Evolutionary conservation across 257 asterid genomes (phyloP).

Genomic region (Solanum dulcamara): DNA sequence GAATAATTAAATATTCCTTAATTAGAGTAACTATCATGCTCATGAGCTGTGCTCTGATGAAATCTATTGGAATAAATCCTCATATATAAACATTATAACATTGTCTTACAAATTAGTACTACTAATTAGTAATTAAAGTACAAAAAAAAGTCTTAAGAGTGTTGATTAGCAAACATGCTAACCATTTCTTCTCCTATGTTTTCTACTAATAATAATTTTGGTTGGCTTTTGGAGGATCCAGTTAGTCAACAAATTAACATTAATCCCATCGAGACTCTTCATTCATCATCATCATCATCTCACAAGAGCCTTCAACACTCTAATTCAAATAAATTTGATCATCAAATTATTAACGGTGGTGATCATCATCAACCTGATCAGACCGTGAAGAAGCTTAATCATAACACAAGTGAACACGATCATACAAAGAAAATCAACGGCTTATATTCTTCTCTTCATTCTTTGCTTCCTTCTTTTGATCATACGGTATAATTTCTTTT

Average conservation of each 20-base stretch:
- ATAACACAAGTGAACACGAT: conserved; percentile 70
- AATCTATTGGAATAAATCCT: neutral
- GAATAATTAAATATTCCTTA: neutral
- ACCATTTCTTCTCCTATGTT: neutral
- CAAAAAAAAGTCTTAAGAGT: neutral
- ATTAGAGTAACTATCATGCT: neutral
- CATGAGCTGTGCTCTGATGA: neutral
- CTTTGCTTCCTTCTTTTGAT: conserved; percentile 54
- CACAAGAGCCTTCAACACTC: neutral
- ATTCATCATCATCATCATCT: neutral
- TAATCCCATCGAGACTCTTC: neutral
- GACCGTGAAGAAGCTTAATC: conserved; percentile 45
- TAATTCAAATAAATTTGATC: neutral
- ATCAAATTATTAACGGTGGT: neutral
- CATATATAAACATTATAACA: neutral
- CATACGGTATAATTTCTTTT: conserved; percentile 17
- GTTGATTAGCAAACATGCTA: neutral
- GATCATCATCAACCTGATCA: neutral
- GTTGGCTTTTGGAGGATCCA: neutral
- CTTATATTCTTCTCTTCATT: conserved; percentile 52
- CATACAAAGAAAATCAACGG: conserved; percentile 55
- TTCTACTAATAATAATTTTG: neutral
- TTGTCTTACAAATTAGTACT: neutral
- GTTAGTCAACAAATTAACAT: neutral
- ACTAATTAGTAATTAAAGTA: neutral